Conservation (phyloP, 2,329 filamentous ascomycete species). For the Ophiostoma quercus region DNA sequence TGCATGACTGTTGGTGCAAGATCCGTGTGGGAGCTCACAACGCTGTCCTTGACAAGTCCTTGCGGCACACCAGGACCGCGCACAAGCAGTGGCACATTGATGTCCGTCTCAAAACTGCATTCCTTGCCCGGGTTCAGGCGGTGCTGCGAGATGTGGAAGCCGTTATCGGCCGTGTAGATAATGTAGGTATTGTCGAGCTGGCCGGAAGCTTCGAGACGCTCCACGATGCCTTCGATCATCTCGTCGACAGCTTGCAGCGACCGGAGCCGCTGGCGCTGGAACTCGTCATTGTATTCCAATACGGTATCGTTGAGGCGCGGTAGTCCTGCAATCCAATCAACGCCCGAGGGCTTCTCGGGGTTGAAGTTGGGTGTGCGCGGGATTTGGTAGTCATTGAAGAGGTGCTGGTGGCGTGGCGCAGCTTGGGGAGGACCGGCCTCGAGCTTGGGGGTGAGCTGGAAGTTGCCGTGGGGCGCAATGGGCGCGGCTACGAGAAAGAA, state of each 20-base stretch:
- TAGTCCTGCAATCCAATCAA: slow-evolving; percentile 43
- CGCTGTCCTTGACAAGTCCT: slow-evolving; percentile 36
- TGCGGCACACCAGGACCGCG: slow-evolving; percentile 40
- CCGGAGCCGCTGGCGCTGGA: slow-evolving; percentile 47
- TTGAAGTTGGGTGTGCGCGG: slow-evolving; percentile 63
- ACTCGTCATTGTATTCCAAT: slow-evolving; percentile 47
- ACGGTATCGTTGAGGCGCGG: slow-evolving; percentile 39
- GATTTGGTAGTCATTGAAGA: slow-evolving; percentile 55
- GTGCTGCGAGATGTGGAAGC: slow-evolving; percentile 55
- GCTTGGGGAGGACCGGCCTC: slow-evolving; percentile 37
- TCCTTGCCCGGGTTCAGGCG: slow-evolving; percentile 53
- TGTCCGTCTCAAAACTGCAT: slow-evolving; percentile 54
- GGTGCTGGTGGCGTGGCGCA: slow-evolving; percentile 53
- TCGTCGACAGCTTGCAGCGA: slow-evolving; percentile 52
- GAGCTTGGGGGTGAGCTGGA: slow-evolving; percentile 31
- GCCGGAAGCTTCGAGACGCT: slow-evolving; percentile 43
- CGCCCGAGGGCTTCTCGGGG: slow-evolving; percentile 46
- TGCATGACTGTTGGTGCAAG: slow-evolving; percentile 54
- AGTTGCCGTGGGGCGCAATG: slow-evolving; percentile 59
- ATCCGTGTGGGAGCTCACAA: slow-evolving; percentile 56
- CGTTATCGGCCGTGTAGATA: slow-evolving; percentile 51
- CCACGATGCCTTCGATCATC: slow-evolving; percentile 44
- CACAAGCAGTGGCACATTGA: slow-evolving; percentile 34
- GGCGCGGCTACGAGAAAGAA: slow-evolving; percentile 65
- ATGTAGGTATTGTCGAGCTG: slow-evolving; percentile 57